Evolutionary conservation across 2,329 filamentous ascomycete species (phyloP).

Genomic region (Alternaria burnsii): DNA sequence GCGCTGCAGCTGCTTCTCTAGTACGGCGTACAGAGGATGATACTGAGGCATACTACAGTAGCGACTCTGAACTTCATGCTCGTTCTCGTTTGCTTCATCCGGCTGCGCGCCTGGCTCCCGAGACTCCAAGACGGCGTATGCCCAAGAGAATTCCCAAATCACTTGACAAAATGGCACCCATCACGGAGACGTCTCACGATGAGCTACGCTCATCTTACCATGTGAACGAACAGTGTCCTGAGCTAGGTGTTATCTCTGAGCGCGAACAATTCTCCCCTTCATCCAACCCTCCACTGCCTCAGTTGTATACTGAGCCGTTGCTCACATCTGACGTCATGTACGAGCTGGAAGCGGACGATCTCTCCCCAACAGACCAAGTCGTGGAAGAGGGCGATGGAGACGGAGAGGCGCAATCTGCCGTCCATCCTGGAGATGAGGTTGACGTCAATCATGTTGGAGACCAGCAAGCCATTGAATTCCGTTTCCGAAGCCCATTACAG

Average conservation of each 20-base stretch:
- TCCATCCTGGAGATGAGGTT: constrained; percentile 15
- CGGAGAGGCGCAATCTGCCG: not conserved
- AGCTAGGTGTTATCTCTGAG: constrained; percentile 30
- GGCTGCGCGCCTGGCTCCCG: constrained; percentile 7
- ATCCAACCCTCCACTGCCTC: constrained; percentile 1
- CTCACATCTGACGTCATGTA: constrained; percentile 3
- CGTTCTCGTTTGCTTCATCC: constrained; percentile 1
- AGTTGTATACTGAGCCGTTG: constrained; percentile 5
- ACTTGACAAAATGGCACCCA: constrained; percentile 34
- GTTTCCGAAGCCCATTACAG: constrained; percentile 32
- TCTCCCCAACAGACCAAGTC: constrained; percentile 19
- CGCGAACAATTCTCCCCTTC: constrained; percentile 17
- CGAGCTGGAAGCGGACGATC: constrained; percentile 19
- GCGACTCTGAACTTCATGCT: constrained; percentile 14
- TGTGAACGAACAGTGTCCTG: constrained; percentile 19
- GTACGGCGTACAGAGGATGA: constrained; percentile 4
- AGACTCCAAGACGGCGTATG: constrained; percentile 12
- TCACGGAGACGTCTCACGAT: constrained; percentile 35
- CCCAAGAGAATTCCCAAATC: constrained; percentile 25
- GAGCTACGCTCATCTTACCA: constrained; percentile 20
- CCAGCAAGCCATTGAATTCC: constrained; percentile 6
- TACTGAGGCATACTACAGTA: constrained; percentile 17
- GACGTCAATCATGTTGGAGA: not conserved
- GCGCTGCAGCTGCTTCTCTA: not conserved
- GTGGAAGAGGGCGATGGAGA: constrained; percentile 1